Evolutionary conservation across 2,329 filamentous ascomycete species (phyloP), one percentile per base, ranked within the genome.

Genomic region (Aspergillus pseudoviridinutans): DNA sequence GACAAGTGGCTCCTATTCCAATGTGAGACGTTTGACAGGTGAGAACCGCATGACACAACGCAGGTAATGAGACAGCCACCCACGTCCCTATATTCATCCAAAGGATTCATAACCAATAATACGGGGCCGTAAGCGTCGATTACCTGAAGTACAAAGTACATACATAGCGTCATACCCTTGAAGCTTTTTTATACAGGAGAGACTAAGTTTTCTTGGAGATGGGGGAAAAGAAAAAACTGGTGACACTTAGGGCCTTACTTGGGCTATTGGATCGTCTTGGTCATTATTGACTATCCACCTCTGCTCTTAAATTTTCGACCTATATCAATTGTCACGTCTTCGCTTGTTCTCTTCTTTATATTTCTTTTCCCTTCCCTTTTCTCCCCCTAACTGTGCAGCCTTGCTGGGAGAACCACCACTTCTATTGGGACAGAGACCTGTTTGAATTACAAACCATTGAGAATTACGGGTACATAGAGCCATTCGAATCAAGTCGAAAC

Each of bases 241-340:
- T 52, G 49, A 52, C 51, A 49, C 52, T 53, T 49, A 22, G 53
- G 54, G 54, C 58, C 60, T 62, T 63, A 55, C 58, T 59, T 63
- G 58, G 54, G 61, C 57, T 59, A 63, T 63, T 61, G 55, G 57
- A 53, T 51, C 44, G 52, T 57, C 51, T 61, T 57, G 53, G 44
- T 47, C 22, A 24, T 25, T 47, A 24, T 47, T 47, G 10, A 24
- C 42, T 24, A 46, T 46, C 42, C 42, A 46, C 42, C 42, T 58
- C 52, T 60, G 32, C 14, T 17, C 32, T 60, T 46, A 55, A 32
- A 32, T 41, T 32, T 50, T 35, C 32, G 41, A 46, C 29, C 51
- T 25, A 27, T 49, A 32, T 47, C 51, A 29, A 47, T n/a, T 51
- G 3, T 49, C 42, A 12, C n/a, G 46, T 32, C 27, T 20, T 54